Percentiles rank a stretch among this genome's conserved stretches.
phyloP scores from a whole-genome alignment of 345 rosid genomes.

The Litchi chinensis region DNA sequence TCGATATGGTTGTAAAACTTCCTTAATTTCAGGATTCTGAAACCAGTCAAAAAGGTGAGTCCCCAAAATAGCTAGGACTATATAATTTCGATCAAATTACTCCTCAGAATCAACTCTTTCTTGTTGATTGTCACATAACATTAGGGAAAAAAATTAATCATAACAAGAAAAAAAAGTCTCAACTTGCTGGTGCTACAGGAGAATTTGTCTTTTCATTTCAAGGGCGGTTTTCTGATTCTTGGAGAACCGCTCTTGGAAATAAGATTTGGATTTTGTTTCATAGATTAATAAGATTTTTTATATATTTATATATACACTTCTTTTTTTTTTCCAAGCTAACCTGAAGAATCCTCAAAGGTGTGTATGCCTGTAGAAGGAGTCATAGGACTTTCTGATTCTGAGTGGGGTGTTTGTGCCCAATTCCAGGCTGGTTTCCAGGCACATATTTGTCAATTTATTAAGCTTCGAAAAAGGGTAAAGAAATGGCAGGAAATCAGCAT shows the following conservation, averaged over 20 bases:
- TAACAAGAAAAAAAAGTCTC: neutral
- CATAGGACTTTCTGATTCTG: neutral
- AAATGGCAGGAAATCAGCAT: slow-evolving; percentile 20
- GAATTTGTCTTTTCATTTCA: neutral
- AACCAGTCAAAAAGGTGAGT: neutral
- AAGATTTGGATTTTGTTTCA: neutral
- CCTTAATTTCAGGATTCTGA: neutral
- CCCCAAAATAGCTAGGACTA: neutral
- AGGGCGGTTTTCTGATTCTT: slow-evolving; percentile 40
- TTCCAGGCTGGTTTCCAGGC: slow-evolving; percentile 11
- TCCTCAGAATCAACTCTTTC: neutral
- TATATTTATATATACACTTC: no score
- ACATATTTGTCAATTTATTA: neutral
- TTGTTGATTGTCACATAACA: neutral
- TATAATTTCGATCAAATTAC: neutral
- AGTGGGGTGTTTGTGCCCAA: neutral
- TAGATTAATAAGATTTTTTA: no score
- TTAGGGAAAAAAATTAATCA: neutral
- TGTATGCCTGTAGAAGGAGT: slow-evolving; percentile 11
- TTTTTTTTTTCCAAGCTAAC: neutral
- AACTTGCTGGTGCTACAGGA: neutral
- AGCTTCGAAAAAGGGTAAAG: neutral
- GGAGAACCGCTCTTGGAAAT: slow-evolving; percentile 37
- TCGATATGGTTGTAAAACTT: no score
- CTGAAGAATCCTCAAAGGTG: neutral